Evolutionary conservation across 1,139 yeast genomes (phyloP).

Genomic region (Geotrichum carabidarum): DNA sequence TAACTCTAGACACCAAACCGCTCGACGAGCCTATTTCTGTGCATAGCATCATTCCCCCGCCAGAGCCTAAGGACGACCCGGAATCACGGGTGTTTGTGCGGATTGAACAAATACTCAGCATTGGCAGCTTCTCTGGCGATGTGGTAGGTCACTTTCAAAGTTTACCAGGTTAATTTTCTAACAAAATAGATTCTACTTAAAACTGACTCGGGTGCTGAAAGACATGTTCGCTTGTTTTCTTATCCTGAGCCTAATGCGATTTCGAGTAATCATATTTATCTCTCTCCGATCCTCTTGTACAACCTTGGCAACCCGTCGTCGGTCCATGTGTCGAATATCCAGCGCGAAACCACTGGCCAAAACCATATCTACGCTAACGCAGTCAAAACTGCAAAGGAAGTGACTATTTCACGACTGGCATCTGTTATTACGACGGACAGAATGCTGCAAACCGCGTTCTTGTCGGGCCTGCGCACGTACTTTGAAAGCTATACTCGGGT

Average conservation of each 20-base stretch:
- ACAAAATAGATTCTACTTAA: conserved; percentile 16
- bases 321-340: conserved; percentile 33
- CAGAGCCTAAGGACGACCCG: conserved; percentile 37
- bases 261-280: conserved; percentile 41
- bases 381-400: conserved; percentile 43
- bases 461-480: conserved; percentile 55
- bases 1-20: conserved; percentile 24
- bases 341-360: conserved; percentile 18
- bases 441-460: conserved; percentile 58
- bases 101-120: conserved; percentile 47
- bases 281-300: conserved; percentile 61
- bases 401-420: conserved; percentile 62
- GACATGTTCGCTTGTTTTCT: conserved; percentile 51
- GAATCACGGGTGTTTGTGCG: conserved; percentile 52
- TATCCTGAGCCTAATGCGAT: conserved; percentile 60
- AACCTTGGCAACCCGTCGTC: conserved; percentile 44
- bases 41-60: conserved; percentile 29
- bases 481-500: conserved; percentile 58
- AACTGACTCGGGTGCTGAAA: conserved; percentile 16
- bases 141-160: conserved; percentile 40
- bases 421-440: conserved; percentile 69
- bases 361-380: conserved; percentile 15
- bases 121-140: conserved; percentile 71
- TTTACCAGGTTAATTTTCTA: background rate
- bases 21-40: conserved; percentile 25